A percentile compares a stretch with the other conserved stretches of the same genome.
Conservation (phyloP, 1,284 basidiomycete genomes). For the Prillingera fragicola region DNA sequence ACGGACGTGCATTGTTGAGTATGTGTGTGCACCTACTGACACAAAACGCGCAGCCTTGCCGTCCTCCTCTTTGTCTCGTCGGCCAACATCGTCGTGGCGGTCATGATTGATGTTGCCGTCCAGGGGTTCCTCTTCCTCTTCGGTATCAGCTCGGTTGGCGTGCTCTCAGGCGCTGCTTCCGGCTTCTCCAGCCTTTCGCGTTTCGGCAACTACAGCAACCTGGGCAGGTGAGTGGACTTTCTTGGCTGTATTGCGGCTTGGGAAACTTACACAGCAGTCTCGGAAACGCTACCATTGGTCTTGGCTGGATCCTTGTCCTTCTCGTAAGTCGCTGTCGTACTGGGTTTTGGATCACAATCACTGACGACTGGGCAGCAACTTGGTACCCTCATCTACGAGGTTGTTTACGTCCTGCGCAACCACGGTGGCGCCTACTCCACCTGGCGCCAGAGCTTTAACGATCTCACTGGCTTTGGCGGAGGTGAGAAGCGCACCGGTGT, state of each 20-base stretch:
- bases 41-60: conserved; percentile 4
- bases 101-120: conserved; percentile 8
- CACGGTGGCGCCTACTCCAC: conserved; percentile 19
- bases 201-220: conserved; percentile 3
- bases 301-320: conserved; percentile 40
- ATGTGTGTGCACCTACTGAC: not conserved
- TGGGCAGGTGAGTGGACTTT: conserved; percentile 15
- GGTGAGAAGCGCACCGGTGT: not conserved
- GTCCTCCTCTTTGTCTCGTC: conserved; percentile 10
- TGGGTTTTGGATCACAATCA: too few relatives aligned
- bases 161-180: conserved; percentile 8
- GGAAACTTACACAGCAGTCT: conserved; percentile 13
- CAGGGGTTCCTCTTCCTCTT: conserved; percentile 12
- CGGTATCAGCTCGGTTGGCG: conserved; percentile 8
- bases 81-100: not conserved
- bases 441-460: conserved; percentile 35
- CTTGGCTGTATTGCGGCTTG: not conserved
- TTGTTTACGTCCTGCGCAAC: conserved; percentile 29
- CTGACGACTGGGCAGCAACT: conserved; percentile 27
- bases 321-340: conserved; percentile 25
- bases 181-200: conserved; percentile 10
- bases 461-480: conserved; percentile 17
- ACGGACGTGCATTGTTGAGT: conserved; percentile 18
- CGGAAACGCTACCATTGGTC: conserved; percentile 30
- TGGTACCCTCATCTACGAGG: conserved; percentile 33